phyloP scores from a whole-genome alignment of 805 yeast species.

The Wickerhamomyces chambardii region DNA sequence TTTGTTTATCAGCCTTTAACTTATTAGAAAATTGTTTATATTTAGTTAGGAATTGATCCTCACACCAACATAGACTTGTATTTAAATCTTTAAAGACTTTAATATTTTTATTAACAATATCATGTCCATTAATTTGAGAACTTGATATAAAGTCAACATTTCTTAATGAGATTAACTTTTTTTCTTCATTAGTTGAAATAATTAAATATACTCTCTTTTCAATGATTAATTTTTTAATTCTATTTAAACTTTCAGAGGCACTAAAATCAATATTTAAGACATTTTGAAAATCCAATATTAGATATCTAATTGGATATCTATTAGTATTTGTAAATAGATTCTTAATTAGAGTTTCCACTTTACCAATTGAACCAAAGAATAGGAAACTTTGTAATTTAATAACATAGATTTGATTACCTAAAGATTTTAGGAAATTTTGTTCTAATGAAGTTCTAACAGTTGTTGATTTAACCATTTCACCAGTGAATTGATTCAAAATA shows the following conservation, averaged over 20 bases:
- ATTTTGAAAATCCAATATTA: conserved; percentile 77
- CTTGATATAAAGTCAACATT: conserved; percentile 77
- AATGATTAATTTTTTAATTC: conserved; percentile 71
- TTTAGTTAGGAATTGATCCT: conserved; percentile 63
- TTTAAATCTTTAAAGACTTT: conserved; percentile 74
- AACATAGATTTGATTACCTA: conserved; percentile 86
- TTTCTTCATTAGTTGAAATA: conserved; percentile 67
- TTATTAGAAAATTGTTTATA: conserved; percentile 23
- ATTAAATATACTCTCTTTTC: conserved; percentile 65
- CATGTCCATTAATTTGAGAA: conserved; percentile 25
- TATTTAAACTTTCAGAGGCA: conserved; percentile 91
- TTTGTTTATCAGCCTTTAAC: neutral
- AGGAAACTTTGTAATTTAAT: conserved; percentile 81
- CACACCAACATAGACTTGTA: conserved; percentile 94
- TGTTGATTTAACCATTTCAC: conserved; percentile 84
- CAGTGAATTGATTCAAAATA: conserved; percentile 74
- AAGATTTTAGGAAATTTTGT: conserved; percentile 72
- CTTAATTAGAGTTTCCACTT: conserved; percentile 72
- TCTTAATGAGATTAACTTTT: conserved; percentile 59
- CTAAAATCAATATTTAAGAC: conserved; percentile 82
- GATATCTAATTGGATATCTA: conserved; percentile 61
- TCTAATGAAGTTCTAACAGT: conserved; percentile 88
- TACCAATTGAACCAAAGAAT: conserved; percentile 93
- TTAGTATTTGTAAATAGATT: conserved; percentile 41
- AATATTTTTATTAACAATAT: conserved; percentile 21